A percentile compares a stretch with the other conserved stretches of the same genome.
Evolutionary conservation across 768 basidiomycete species (phyloP).

Genomic region (Phanerodontia chrysosporium): DNA sequence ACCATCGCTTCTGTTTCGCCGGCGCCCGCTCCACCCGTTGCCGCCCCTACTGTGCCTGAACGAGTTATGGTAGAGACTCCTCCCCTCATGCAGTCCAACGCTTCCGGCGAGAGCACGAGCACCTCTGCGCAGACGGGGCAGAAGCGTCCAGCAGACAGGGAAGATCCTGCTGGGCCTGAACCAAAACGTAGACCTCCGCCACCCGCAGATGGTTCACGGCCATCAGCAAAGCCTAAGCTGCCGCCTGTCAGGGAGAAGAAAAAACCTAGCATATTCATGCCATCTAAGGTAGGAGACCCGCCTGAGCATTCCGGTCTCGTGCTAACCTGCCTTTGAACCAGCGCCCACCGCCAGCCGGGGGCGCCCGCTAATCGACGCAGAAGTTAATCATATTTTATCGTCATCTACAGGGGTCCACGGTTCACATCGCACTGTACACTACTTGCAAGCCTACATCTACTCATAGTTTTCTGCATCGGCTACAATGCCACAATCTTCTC

Average conservation of each 20-base stretch:
- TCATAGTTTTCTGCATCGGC: not conserved
- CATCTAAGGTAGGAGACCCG: constrained; percentile 16
- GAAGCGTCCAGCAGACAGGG: constrained; percentile 1
- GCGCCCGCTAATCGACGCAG: not conserved
- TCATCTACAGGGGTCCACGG: not conserved
- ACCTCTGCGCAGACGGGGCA: not conserved
- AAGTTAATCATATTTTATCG: not conserved
- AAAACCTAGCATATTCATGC: constrained; percentile 19
- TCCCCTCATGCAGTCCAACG: too few relatives aligned
- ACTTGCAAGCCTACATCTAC: not conserved
- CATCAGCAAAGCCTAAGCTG: not conserved
- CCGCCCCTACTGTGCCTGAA: too few relatives aligned
- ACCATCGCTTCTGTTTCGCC: not conserved
- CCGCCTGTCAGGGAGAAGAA: constrained; percentile 6
- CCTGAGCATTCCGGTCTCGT: not conserved
- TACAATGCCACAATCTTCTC: not conserved
- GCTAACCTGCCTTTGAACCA: not conserved
- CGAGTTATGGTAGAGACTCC: too few relatives aligned
- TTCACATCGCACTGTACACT: not conserved
- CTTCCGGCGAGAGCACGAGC: not conserved
- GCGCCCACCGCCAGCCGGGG: not conserved
- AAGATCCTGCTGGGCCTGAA: not conserved
- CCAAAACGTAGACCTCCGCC: not conserved
- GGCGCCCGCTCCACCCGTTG: too few relatives aligned
- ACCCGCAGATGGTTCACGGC: not conserved